Percentiles rank a stretch among this genome's conserved stretches.
These are phyloP conservation scores for Rugonectria rugulosa DNA, from an alignment of 2,329 filamentous ascomycete genomes.

Conservation along the genomic window DNA sequence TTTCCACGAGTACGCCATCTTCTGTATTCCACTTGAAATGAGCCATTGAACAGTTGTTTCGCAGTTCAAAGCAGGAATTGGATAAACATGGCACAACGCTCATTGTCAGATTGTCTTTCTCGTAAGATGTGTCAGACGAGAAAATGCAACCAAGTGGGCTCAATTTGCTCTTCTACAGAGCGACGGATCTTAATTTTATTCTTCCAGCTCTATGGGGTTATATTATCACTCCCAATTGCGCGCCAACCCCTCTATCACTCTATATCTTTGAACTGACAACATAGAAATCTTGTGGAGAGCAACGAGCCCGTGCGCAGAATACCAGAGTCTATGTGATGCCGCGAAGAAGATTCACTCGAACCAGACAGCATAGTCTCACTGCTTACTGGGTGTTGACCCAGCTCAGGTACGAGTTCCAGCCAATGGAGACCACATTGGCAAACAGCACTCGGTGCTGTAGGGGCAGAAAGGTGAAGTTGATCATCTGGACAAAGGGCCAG, in stretches of 20 bases:
- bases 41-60: too few species aligned
- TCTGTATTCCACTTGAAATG: too few species aligned
- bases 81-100: neutral
- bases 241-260: conserved; percentile 14
- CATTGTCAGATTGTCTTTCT: conserved; percentile 23
- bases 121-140: conserved; percentile 24
- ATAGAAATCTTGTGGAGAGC: conserved; percentile 12
- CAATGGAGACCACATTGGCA: conserved; percentile 80
- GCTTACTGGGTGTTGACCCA: conserved; percentile 61
- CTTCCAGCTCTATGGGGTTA: conserved; percentile 6
- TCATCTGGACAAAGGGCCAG: conserved; percentile 85
- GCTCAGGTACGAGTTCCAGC: conserved; percentile 72
- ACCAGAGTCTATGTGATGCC: conserved; percentile 29
- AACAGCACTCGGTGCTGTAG: conserved; percentile 84
- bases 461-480: conserved; percentile 89
- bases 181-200: conserved; percentile 25
- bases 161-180: conserved; percentile 17
- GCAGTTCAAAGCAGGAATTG: too few species aligned
- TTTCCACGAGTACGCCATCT: too few species aligned
- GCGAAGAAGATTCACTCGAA: conserved; percentile 11
- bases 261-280: conserved; percentile 16
- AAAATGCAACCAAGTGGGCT: conserved; percentile 15
- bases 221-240: conserved; percentile 6
- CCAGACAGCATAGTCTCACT: too few species aligned
- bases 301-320: conserved; percentile 11